Conservation (phyloP, 345 rosid species). For the Populus simonii region DNA sequence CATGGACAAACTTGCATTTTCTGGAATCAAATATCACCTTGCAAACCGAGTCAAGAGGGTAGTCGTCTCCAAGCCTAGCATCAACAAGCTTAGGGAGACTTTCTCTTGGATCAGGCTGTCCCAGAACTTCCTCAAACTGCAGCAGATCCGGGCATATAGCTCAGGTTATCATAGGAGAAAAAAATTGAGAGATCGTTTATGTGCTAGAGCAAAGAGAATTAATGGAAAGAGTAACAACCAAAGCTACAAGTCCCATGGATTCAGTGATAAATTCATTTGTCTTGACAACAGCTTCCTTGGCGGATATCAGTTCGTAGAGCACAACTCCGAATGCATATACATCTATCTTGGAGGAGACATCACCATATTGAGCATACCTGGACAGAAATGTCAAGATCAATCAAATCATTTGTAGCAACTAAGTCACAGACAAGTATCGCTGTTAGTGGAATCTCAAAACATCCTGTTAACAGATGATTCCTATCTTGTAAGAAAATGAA, state of each 20-base stretch:
- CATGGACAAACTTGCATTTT: not conserved
- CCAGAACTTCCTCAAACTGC: slow-evolving; percentile 79
- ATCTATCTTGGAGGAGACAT: slow-evolving; percentile 86
- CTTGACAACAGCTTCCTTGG: slow-evolving; percentile 83
- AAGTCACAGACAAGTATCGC: too few species aligned
- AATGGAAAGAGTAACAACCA: slow-evolving; percentile 47
- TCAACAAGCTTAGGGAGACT: slow-evolving; percentile 59
- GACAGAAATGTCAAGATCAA: slow-evolving; percentile 9
- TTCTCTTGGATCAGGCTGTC: slow-evolving; percentile 52
- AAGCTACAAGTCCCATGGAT: slow-evolving; percentile 77
- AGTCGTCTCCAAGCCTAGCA: slow-evolving; percentile 67
- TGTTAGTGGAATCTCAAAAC: too few species aligned
- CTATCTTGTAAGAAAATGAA: too few species aligned
- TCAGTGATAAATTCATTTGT: slow-evolving; percentile 44
- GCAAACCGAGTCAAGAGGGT: slow-evolving; percentile 59
- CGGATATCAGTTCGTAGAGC: slow-evolving; percentile 87
- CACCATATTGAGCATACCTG: slow-evolving; percentile 85
- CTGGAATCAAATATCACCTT: slow-evolving; percentile 44
- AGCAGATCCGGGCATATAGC: not conserved
- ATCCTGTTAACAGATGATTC: not conserved
- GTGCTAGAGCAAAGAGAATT: too few species aligned
- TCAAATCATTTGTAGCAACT: not conserved
- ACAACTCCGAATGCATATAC: slow-evolving; percentile 98
- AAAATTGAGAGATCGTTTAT: not conserved
- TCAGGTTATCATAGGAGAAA: not conserved